These are phyloP conservation scores for Colletotrichum sp. DNA, from an alignment of 2,329 filamentous ascomycete genomes.

Conservation along the genomic window DNA sequence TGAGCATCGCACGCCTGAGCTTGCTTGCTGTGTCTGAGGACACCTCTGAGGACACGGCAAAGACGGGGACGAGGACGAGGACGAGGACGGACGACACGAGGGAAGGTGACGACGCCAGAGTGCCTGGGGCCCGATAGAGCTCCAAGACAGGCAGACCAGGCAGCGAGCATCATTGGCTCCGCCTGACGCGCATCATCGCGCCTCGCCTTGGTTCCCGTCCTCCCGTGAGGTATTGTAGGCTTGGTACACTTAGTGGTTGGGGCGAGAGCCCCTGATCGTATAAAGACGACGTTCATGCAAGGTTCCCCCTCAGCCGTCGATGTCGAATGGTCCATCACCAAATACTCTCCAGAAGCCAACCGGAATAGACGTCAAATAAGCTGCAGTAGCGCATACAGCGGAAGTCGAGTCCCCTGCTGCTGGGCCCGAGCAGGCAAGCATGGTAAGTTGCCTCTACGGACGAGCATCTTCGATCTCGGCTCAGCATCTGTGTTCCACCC, in stretches of 20 bases:
- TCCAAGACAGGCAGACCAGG: background rate
- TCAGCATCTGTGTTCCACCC: background rate
- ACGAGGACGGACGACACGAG: background rate
- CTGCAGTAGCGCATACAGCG: background rate
- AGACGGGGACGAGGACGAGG: background rate
- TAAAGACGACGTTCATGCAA: slow-evolving; percentile 5
- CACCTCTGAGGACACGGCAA: background rate
- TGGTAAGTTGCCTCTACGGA: background rate
- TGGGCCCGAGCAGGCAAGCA: slow-evolving; percentile 4
- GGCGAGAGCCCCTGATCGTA: background rate
- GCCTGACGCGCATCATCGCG: background rate
- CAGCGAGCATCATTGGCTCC: background rate
- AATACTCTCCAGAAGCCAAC: background rate
- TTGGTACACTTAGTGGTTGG: background rate
- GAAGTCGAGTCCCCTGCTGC: slow-evolving; percentile 1
- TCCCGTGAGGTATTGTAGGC: background rate
- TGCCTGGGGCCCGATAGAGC: background rate
- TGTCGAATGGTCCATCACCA: background rate
- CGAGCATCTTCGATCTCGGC: background rate
- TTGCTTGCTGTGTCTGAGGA: background rate
- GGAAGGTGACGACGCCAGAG: background rate
- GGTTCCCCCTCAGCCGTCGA: background rate
- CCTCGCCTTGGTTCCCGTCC: slow-evolving; percentile 5
- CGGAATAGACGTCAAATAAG: background rate
- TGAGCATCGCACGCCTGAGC: background rate